A percentile compares a stretch with the other conserved stretches of the same genome.
Conservation (phyloP, 2,329 filamentous ascomycete genomes). For the Fusarium fujikuroi region DNA sequence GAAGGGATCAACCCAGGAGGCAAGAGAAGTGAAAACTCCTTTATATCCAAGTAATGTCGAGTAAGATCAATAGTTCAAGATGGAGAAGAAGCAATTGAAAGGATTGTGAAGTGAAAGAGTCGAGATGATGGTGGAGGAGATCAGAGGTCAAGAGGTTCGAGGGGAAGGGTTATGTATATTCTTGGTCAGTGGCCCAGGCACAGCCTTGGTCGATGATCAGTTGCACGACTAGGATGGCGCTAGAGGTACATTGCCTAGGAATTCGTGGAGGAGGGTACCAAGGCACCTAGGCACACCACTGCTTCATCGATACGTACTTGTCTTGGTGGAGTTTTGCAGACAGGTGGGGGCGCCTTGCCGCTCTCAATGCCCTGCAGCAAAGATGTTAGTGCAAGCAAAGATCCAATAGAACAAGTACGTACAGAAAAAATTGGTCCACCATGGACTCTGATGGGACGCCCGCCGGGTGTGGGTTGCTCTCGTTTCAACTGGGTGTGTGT, state of each 20-base stretch:
- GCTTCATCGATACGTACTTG: slow-evolving; percentile 36
- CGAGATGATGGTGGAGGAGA: slow-evolving; percentile 34
- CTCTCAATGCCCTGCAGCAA: slow-evolving; percentile 46
- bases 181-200: slow-evolving; percentile 42
- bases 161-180: slow-evolving; percentile 47
- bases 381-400: slow-evolving; percentile 38
- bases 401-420: slow-evolving; percentile 35
- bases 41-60: slow-evolving; percentile 31
- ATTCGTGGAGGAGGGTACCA: slow-evolving; percentile 46
- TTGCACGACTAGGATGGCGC: slow-evolving; percentile 39
- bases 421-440: slow-evolving; percentile 25
- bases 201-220: slow-evolving; percentile 47
- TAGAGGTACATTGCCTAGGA: slow-evolving; percentile 47
- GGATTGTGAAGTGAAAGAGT: slow-evolving; percentile 29
- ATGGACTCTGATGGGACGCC: slow-evolving; percentile 30
- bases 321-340: slow-evolving; percentile 33
- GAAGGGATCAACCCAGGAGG: slow-evolving; percentile 21
- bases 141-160: slow-evolving; percentile 33
- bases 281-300: slow-evolving; percentile 38
- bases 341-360: slow-evolving; percentile 32
- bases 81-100: slow-evolving; percentile 37
- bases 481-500: slow-evolving; percentile 32
- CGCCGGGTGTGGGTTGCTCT: slow-evolving; percentile 30
- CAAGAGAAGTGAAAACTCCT: slow-evolving; percentile 9
- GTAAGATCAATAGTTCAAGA: slow-evolving; percentile 26